phyloP scores from a whole-genome alignment of 2,329 filamentous ascomycete genomes.

The Ciborinia camelliae region DNA sequence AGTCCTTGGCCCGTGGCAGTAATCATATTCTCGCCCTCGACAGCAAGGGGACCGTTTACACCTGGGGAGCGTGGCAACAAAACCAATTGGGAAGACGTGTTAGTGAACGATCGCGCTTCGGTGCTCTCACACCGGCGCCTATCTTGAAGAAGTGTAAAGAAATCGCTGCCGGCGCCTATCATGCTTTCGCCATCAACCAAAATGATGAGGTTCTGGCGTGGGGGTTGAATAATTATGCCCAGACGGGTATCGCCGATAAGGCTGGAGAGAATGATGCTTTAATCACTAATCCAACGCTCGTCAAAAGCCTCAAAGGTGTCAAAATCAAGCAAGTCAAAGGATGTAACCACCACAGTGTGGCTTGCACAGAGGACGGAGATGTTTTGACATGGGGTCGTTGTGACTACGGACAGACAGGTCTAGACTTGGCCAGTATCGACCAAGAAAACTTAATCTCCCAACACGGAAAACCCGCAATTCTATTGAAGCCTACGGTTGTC shows the following conservation, averaged over 20 bases:
- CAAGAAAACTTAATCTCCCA: conserved; percentile 58
- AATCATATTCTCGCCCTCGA: conserved; percentile 60
- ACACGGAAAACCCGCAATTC: conserved; percentile 58
- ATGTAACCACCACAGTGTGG: conserved; percentile 71
- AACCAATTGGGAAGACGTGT: conserved; percentile 59
- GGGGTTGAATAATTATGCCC: conserved; percentile 84
- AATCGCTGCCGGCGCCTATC: conserved; percentile 62
- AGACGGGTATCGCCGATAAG: conserved; percentile 65
- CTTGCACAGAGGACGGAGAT: conserved; percentile 54
- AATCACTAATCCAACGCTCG: conserved; percentile 37
- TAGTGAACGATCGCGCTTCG: conserved; percentile 30
- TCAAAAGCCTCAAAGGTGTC: background rate
- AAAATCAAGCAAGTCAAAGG: conserved; percentile 53
- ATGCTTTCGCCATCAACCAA: conserved; percentile 72
- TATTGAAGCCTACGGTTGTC: conserved; percentile 61
- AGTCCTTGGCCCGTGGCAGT: conserved; percentile 50
- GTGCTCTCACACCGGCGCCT: conserved; percentile 36
- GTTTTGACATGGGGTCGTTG: conserved; percentile 60
- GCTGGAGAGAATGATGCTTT: conserved; percentile 68
- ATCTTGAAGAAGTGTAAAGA: conserved; percentile 33
- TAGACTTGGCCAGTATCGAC: conserved; percentile 53
- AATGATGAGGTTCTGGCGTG: conserved; percentile 72
- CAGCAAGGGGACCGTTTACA: conserved; percentile 55
- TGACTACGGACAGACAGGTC: conserved; percentile 53
- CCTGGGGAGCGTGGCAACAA: conserved; percentile 66